A percentile compares a stretch with the other conserved stretches of the same genome.
phyloP scores from a whole-genome alignment of 305 asterid genomes.

The Fraxinus platypoda region DNA sequence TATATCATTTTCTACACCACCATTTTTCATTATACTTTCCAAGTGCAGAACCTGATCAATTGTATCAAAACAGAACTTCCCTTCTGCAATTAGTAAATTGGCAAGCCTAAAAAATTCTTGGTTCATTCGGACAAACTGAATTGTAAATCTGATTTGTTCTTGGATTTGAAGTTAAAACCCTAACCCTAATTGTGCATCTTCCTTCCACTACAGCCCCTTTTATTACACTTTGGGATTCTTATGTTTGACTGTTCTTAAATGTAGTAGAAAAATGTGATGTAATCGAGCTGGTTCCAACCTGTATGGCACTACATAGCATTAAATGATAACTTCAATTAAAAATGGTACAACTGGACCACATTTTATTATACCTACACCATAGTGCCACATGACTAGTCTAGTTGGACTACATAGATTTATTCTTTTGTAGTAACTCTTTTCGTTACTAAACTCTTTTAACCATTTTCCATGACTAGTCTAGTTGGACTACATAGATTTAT shows the following conservation, averaged over 20 bases:
- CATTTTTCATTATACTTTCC: background rate
- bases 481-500: background rate
- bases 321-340: background rate
- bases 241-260: background rate
- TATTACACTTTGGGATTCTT: background rate
- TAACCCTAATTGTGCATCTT: background rate
- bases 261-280: background rate
- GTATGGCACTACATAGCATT: background rate
- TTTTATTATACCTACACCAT: background rate
- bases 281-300: background rate
- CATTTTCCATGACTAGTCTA: background rate
- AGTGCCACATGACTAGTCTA: background rate
- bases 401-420: background rate
- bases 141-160: background rate
- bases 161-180: background rate
- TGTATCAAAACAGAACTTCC: background rate
- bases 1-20: background rate
- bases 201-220: background rate
- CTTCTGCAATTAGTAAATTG: background rate
- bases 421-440: background rate
- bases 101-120: background rate
- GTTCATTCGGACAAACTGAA: background rate
- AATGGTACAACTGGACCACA: background rate
- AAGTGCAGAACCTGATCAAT: background rate
- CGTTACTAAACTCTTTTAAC: background rate